phyloP scores from a whole-genome alignment of 2,329 filamentous ascomycete genomes.

The Ambrosiella xylebori region DNA sequence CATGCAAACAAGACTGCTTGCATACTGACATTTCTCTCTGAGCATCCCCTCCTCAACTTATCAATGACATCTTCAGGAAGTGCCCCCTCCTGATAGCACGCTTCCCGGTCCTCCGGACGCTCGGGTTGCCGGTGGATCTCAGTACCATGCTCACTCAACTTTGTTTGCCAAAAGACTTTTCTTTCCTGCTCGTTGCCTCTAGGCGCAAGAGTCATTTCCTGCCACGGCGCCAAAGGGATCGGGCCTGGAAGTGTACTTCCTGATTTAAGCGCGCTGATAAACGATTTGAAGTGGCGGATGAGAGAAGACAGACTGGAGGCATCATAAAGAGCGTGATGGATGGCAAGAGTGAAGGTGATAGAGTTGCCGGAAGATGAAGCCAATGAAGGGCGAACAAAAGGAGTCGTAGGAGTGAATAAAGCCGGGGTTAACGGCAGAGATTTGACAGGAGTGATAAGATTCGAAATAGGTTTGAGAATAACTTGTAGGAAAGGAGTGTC shows the following conservation, averaged over 20 bases:
- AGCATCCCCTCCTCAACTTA: constrained; percentile 22
- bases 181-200: constrained; percentile 13
- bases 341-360: constrained; percentile 31
- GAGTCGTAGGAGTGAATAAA: not conserved
- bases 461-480: constrained; percentile 25
- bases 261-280: constrained; percentile 14
- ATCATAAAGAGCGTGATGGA: constrained; percentile 84
- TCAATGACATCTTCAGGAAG: constrained; percentile 25
- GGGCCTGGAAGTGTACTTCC: constrained; percentile 12
- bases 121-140: constrained; percentile 17
- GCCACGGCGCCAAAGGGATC: constrained; percentile 18
- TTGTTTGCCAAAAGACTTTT: constrained; percentile 26
- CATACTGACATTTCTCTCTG: constrained; percentile 37
- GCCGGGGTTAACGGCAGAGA: not conserved
- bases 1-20: constrained; percentile 63
- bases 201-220: constrained; percentile 13
- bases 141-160: constrained; percentile 18
- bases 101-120: constrained; percentile 26
- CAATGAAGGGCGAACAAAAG: constrained; percentile 9
- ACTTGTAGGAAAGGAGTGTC: constrained; percentile 45
- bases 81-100: not conserved
- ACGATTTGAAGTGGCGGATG: constrained; percentile 25
- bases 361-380: constrained; percentile 1
- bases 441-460: not conserved
- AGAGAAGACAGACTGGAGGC: constrained; percentile 57